Percentiles rank a stretch among this genome's conserved stretches.
phyloP scores from a whole-genome alignment of 1,284 basidiomycete species.

The Xerocomus amazonicus region DNA sequence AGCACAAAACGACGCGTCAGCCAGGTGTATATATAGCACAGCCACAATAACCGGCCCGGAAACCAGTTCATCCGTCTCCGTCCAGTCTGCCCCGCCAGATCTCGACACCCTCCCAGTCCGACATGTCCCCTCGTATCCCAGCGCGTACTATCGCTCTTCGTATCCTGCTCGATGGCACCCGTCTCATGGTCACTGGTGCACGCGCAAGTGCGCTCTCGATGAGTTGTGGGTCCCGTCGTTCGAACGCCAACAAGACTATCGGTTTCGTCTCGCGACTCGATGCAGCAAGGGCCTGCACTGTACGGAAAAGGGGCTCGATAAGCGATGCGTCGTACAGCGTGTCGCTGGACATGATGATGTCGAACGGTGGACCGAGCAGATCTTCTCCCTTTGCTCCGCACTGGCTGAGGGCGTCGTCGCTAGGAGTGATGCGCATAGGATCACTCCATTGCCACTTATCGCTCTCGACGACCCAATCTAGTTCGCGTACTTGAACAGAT shows the following conservation, averaged over 20 bases:
- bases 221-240: conserved; percentile 70
- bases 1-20: conserved; percentile 33
- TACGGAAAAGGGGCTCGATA: conserved; percentile 65
- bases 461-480: conserved; percentile 49
- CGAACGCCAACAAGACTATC: conserved; percentile 67
- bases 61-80: background rate
- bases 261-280: conserved; percentile 29
- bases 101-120: conserved; percentile 75
- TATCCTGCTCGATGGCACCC: conserved; percentile 59
- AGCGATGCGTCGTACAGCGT: conserved; percentile 74
- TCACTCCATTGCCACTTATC: conserved; percentile 34
- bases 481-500: conserved; percentile 36
- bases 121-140: conserved; percentile 55
- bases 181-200: conserved; percentile 52
- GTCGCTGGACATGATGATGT: conserved; percentile 82
- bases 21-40: conserved; percentile 18
- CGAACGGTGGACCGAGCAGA: conserved; percentile 54
- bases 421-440: conserved; percentile 25
- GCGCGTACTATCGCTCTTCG: conserved; percentile 58
- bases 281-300: conserved; percentile 54
- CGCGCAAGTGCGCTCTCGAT: conserved; percentile 54
- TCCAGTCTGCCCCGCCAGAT: conserved; percentile 49
- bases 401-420: background rate
- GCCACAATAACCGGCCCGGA: conserved; percentile 16
- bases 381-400: conserved; percentile 3